A percentile compares a stretch with the other conserved stretches of the same genome.
Evolutionary conservation across 352 stramenopile species (phyloP).

Genomic region (Globisporangium spiculum): DNA sequence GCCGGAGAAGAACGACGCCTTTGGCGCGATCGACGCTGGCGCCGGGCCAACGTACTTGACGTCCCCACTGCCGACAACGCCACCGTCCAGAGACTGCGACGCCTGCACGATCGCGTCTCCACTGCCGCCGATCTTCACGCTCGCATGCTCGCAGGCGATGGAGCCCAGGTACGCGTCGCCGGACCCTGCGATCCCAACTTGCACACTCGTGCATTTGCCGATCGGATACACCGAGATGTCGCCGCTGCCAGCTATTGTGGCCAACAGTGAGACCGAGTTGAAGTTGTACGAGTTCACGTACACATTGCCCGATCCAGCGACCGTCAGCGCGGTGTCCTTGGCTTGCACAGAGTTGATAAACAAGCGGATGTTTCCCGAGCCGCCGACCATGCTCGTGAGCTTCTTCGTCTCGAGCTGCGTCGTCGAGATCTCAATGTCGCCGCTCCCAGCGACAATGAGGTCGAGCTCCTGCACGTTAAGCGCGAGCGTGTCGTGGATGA

Average conservation of each 20-base stretch:
- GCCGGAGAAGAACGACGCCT: constrained; percentile 17
- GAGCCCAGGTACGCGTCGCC: constrained; percentile 11
- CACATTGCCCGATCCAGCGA: constrained; percentile 6
- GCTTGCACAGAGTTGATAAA: constrained; percentile 2
- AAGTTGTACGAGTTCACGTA: constrained; percentile 13
- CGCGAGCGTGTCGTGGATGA: constrained; percentile 5
- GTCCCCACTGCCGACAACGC: constrained; percentile 14
- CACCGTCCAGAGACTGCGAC: constrained; percentile 6
- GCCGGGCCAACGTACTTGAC: constrained; percentile 22
- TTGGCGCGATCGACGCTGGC: constrained; percentile 22
- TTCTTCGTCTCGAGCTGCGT: constrained; percentile 5
- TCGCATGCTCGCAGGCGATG: neutral
- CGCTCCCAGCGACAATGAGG: constrained; percentile 9
- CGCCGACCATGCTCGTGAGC: neutral
- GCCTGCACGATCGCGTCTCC: constrained; percentile 15
- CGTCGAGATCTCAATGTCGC: constrained; percentile 7
- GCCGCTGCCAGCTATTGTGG: constrained; percentile 1
- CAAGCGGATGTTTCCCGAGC: constrained; percentile 7
- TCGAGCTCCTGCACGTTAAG: constrained; percentile 3
- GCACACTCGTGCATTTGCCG: neutral
- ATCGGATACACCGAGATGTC: constrained; percentile 12
- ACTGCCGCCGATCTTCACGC: neutral
- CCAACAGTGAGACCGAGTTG: neutral
- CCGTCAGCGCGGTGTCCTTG: neutral
- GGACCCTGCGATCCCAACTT: constrained; percentile 10